Evolutionary conservation across 2,329 filamentous ascomycete genomes (phyloP).

Genomic region (Chaetomiaceae sp.): DNA sequence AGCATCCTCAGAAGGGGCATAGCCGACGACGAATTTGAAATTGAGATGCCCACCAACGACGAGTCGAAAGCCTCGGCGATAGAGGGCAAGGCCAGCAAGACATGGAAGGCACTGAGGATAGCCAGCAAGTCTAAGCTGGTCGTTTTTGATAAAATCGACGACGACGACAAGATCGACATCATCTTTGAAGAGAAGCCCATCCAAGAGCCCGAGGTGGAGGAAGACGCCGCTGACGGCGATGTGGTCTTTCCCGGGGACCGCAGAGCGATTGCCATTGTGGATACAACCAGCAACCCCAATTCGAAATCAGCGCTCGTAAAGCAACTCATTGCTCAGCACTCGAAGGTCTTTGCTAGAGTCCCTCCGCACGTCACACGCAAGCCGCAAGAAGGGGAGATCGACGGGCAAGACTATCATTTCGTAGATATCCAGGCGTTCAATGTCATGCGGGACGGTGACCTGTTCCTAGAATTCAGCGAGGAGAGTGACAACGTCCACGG

Average conservation of each 20-base stretch:
- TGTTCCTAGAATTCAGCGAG: conserved; percentile 53
- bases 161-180: conserved; percentile 64
- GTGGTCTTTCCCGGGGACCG: conserved; percentile 43
- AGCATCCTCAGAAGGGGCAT: conserved; percentile 70
- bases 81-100: conserved; percentile 79
- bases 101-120: conserved; percentile 82
- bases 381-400: conserved; percentile 46
- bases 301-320: conserved; percentile 58
- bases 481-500: conserved; percentile 50
- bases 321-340: conserved; percentile 59
- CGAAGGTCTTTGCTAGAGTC: conserved; percentile 59
- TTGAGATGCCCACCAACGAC: conserved; percentile 70
- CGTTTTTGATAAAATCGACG: conserved; percentile 82
- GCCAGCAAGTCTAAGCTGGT: conserved; percentile 69
- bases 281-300: conserved; percentile 49
- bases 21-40: conserved; percentile 75
- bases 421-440: conserved; percentile 54
- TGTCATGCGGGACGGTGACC: conserved; percentile 55
- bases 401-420: conserved; percentile 51
- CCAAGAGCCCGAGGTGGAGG: conserved; percentile 33
- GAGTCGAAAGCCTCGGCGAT: conserved; percentile 52
- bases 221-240: conserved; percentile 21
- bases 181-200: conserved; percentile 46
- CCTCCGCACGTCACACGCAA: conserved; percentile 52
- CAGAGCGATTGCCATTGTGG: conserved; percentile 62